Conservation (phyloP, 805 yeast genomes). For the Kodamaea leandrae region DNA sequence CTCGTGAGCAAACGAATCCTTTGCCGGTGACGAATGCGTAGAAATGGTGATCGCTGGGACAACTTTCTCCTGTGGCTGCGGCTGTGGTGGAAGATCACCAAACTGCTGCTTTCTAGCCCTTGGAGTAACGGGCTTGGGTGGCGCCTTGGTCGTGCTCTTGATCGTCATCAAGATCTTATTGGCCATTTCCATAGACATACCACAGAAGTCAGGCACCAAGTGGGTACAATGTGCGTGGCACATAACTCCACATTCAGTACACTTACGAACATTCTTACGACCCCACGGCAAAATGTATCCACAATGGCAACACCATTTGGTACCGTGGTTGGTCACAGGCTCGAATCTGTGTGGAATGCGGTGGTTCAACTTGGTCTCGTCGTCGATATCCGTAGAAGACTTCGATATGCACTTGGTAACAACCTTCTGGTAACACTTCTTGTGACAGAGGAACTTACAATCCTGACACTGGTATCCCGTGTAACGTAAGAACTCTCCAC, state of each 20-base stretch:
- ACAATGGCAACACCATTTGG: slow-evolving; percentile 99
- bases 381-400: slow-evolving; percentile 67
- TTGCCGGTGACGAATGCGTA: slow-evolving; percentile 1
- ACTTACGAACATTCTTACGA: slow-evolving; percentile 84
- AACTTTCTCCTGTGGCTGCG: background rate
- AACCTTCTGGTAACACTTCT: slow-evolving; percentile 75
- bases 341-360: slow-evolving; percentile 96
- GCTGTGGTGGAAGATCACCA: slow-evolving; percentile 5
- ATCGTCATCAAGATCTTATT: slow-evolving; percentile 83
- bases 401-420: slow-evolving; percentile 82
- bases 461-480: slow-evolving; percentile 87
- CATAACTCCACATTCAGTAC: slow-evolving; percentile 91
- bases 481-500: slow-evolving; percentile 91
- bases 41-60: slow-evolving; percentile 11
- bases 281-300: slow-evolving; percentile 97
- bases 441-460: slow-evolving; percentile 76
- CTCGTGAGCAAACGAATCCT: slow-evolving; percentile 4
- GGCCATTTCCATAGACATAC: slow-evolving; percentile 97
- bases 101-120: slow-evolving; percentile 8
- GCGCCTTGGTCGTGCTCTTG: slow-evolving; percentile 62
- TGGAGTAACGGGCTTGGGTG: slow-evolving; percentile 12
- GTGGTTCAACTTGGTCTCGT: slow-evolving; percentile 83
- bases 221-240: slow-evolving; percentile 93
- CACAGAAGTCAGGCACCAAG: slow-evolving; percentile 96
- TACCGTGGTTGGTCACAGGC: slow-evolving; percentile 87